phyloP scores from a whole-genome alignment of 768 basidiomycete species.

The Mycena epipterygia region DNA sequence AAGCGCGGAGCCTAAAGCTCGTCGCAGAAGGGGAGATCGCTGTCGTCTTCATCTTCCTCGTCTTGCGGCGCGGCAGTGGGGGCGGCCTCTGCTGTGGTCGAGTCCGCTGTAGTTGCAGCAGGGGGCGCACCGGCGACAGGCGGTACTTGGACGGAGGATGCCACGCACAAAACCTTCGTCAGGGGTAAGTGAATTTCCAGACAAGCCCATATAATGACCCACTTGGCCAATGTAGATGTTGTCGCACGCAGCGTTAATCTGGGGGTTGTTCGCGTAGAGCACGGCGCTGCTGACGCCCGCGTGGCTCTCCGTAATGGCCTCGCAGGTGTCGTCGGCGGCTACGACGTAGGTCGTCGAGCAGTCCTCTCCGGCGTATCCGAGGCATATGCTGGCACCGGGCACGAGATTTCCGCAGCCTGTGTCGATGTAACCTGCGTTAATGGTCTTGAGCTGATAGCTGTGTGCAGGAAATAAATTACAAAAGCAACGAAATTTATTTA shows the following conservation, averaged over 20 bases:
- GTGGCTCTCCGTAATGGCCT: conserved; percentile 53
- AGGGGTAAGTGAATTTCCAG: not conserved
- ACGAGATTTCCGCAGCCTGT: conserved; percentile 69
- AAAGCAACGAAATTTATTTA: not conserved
- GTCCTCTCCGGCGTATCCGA: conserved; percentile 72
- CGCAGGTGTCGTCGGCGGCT: conserved; percentile 68
- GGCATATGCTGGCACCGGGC: conserved; percentile 67
- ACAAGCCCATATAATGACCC: conserved; percentile 35
- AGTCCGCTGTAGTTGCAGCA: not conserved
- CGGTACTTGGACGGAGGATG: not conserved
- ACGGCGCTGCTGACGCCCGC: conserved; percentile 67
- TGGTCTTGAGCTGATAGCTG: conserved; percentile 81
- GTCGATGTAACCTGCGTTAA: conserved; percentile 69
- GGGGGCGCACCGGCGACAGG: not conserved
- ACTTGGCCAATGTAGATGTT: conserved; percentile 88
- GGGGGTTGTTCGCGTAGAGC: conserved; percentile 80
- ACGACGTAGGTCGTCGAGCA: conserved; percentile 75
- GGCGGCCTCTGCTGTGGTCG: too few relatives aligned
- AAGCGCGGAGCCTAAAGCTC: too few relatives aligned
- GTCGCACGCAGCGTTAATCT: conserved; percentile 65
- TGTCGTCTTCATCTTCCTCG: not conserved
- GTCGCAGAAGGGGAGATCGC: not conserved
- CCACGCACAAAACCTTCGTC: not conserved
- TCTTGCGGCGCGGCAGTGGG: not conserved
- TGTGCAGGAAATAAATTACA: not conserved